These are phyloP conservation scores for Rhodotorula sphaerocarpa DNA, from an alignment of 768 basidiomycete genomes.

Conservation along the genomic window DNA sequence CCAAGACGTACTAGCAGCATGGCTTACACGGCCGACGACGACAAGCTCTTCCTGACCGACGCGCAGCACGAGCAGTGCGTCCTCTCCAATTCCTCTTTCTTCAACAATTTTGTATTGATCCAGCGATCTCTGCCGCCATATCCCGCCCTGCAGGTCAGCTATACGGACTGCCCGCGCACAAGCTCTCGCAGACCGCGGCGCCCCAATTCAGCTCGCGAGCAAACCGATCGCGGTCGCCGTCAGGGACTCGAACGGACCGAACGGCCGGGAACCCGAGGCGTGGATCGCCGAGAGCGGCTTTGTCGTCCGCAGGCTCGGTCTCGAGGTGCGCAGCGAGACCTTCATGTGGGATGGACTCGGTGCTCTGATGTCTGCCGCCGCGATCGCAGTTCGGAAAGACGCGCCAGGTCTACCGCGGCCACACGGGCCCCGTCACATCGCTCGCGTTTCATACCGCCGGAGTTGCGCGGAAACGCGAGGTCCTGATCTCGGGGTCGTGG, in stretches of 20 bases:
- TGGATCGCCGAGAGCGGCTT: constrained; percentile 87
- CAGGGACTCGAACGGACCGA: neutral
- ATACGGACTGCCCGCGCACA: constrained; percentile 56
- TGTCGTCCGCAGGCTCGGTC: constrained; percentile 61
- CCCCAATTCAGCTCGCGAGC: constrained; percentile 66
- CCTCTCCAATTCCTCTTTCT: constrained; percentile 42
- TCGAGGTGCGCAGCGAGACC: constrained; percentile 53
- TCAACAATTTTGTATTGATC: no score
- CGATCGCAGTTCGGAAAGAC: constrained; percentile 65
- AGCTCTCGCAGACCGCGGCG: constrained; percentile 61
- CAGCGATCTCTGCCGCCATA: no score
- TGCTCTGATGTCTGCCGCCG: constrained; percentile 15
- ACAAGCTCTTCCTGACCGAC: constrained; percentile 63
- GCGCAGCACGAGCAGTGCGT: constrained; percentile 56
- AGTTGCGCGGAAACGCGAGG: constrained; percentile 45
- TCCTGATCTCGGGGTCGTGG: constrained; percentile 88
- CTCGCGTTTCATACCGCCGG: constrained; percentile 54
- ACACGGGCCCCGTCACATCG: constrained; percentile 79
- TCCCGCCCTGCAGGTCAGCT: constrained; percentile 49
- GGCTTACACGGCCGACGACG: constrained; percentile 42
- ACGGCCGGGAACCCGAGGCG: constrained; percentile 51
- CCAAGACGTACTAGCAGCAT: no score
- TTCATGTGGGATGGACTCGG: neutral
- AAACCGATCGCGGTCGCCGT: constrained; percentile 62
- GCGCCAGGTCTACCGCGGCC: constrained; percentile 66